Evolutionary conservation across 495 filamentous ascomycete genomes (phyloP).

Genomic region (Mytilinidion resinicola): DNA sequence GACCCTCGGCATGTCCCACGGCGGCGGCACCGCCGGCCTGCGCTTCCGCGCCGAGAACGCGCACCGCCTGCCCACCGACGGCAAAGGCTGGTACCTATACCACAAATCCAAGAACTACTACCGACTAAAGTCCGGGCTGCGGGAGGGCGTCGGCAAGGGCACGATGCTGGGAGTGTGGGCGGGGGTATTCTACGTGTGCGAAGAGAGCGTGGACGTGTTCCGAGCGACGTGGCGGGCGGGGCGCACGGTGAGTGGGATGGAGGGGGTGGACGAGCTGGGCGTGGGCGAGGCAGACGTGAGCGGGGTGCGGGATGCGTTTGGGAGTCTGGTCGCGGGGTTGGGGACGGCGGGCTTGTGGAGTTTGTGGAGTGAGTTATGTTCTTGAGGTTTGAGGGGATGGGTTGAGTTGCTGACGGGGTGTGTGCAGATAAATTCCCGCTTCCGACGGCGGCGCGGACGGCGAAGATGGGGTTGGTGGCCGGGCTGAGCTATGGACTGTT

Average conservation of each 20-base stretch:
- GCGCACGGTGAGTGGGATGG: conserved; percentile 17
- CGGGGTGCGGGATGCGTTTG: conserved; percentile 56
- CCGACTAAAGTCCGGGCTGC: conserved; percentile 62
- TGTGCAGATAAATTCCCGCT: conserved; percentile 69
- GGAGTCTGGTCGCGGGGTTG: conserved; percentile 74
- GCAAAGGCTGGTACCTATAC: conserved; percentile 90
- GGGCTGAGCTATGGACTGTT: conserved; percentile 74
- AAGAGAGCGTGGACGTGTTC: conserved; percentile 70
- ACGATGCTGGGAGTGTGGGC: conserved; percentile 60
- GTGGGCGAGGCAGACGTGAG: conserved; percentile 44
- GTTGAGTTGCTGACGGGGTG: conserved; percentile 1
- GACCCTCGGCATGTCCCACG: conserved; percentile 63
- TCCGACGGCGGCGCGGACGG: conserved; percentile 74
- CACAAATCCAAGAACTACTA: conserved; percentile 97
- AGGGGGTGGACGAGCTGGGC: conserved; percentile 20
- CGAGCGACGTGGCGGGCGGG: conserved; percentile 29
- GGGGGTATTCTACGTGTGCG: conserved; percentile 63
- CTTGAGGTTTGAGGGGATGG: not conserved
- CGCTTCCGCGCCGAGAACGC: conserved; percentile 92
- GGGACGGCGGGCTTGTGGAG: conserved; percentile 81
- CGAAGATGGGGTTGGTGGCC: conserved; percentile 68
- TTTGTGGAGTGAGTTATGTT: conserved; percentile 60
- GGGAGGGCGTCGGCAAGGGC: conserved; percentile 72
- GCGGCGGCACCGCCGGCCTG: conserved; percentile 63
- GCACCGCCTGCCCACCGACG: conserved; percentile 75